Evolutionary conservation across 768 basidiomycete species (phyloP), one percentile per base, ranked within the genome.

Genomic region (Tricholomella constricta): DNA sequence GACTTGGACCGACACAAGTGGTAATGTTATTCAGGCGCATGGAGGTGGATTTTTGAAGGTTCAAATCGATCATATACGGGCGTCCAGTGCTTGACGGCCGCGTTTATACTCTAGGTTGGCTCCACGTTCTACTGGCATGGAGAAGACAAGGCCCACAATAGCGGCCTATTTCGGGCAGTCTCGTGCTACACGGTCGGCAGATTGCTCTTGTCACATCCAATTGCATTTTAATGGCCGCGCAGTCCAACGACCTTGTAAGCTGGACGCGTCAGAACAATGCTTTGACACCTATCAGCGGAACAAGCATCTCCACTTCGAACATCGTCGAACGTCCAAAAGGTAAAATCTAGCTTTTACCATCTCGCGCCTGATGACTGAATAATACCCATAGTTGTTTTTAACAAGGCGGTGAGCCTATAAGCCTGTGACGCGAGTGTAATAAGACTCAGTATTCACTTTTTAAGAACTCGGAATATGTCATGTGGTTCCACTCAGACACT

Each of bases 401-500:
- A 84, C 65, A 67, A 72, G 60, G 73, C 71, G 60, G 82, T 81
- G 35, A 25, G 48, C 35, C 2, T 29, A 25, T 9, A 40, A 2
- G 4, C 4, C 20, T 22, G 9, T 31, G 27, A 25, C 23, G 6
- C 27, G n/a, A 8, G 32, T 15, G 38, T 10, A 15, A 17, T 34
- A 10, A 43, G 15, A 15, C 19, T 27, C 25, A 22, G n/a, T 12
- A 14, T 29, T 1, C 20, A 9, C 1, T 27, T 23, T 23, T 32
- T 15, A 48, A 85, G 82, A 84, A 78, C 58, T 71, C 71, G 6
- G 80, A 84, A 71, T 84, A 84, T 62, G 84, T 85, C 19, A 83
- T 86, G 83, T 86, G 84, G 84, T 86, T 86, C 71, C 84, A 86
- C 64, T 83, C 81, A 8, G 84, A 86, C 59, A 74, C 72, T 20